Conservation (phyloP, 2,329 filamentous ascomycete species). For the Aspergillus thermomutatus region DNA sequence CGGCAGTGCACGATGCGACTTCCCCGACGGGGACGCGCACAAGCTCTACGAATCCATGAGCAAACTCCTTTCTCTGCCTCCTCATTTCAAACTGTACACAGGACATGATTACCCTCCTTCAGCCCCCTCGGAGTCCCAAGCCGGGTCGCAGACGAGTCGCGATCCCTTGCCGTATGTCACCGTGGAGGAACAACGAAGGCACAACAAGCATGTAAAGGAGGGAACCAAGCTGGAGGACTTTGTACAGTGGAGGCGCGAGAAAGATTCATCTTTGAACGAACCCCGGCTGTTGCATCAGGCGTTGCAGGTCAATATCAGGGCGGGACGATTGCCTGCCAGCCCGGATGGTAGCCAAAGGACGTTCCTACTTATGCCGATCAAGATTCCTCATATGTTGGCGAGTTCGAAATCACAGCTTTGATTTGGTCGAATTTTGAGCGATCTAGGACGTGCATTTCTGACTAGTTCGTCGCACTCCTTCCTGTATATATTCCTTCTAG, state of each 20-base stretch:
- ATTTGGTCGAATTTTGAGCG: background rate
- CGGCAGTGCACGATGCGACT: slow-evolving; percentile 52
- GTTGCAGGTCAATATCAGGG: slow-evolving; percentile 41
- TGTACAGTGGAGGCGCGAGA: slow-evolving; percentile 24
- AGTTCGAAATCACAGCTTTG: background rate
- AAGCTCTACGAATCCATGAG: slow-evolving; percentile 45
- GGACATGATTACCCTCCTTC: slow-evolving; percentile 51
- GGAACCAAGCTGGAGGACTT: slow-evolving; percentile 30
- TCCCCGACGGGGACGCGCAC: slow-evolving; percentile 48
- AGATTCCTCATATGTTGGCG: background rate
- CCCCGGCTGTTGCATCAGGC: slow-evolving; percentile 36
- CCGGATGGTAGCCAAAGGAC: background rate
- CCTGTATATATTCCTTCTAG: background rate
- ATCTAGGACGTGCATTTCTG: too few relatives aligned
- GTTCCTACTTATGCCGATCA: background rate
- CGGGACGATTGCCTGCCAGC: slow-evolving; percentile 27
- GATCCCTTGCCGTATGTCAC: slow-evolving; percentile 28
- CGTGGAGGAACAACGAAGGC: slow-evolving; percentile 11
- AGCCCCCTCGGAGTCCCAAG: background rate
- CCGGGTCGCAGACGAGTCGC: background rate
- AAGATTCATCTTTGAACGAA: slow-evolving; percentile 29
- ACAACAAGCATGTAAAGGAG: slow-evolving; percentile 25
- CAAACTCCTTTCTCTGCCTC: slow-evolving; percentile 41
- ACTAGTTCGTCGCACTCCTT: too few relatives aligned
- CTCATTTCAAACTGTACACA: slow-evolving; percentile 47